A percentile compares a stretch with the other conserved stretches of the same genome.
Evolutionary conservation across 78 protist genomes (phyloP).

Genomic region (Dictyostelium discoideum): DNA sequence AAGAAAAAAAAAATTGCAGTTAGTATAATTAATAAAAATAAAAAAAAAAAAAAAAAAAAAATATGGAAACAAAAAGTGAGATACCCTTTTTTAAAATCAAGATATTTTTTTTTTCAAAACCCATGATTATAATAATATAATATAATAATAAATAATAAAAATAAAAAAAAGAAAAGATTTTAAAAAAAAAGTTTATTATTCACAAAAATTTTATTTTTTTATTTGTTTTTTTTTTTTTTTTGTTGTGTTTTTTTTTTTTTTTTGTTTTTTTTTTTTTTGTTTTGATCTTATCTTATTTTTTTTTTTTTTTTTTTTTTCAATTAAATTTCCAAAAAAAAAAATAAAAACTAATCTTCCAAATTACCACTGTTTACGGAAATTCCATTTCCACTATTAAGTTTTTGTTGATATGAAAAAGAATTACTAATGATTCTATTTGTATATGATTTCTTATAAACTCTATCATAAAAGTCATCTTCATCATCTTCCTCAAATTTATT

Average conservation of each 20-base stretch:
- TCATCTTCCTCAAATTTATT: not conserved
- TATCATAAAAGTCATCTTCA: slow-evolving; percentile 6
- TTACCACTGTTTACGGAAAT: not conserved
- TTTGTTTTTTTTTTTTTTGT: not conserved
- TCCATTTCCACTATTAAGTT: not conserved
- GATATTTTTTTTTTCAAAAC: too few species aligned
- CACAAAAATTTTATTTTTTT: not conserved
- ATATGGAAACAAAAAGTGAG: too few species aligned
- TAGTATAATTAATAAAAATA: too few species aligned
- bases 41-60: too few species aligned
- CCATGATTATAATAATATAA: too few species aligned
- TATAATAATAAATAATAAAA: too few species aligned
- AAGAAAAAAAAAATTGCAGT: too few species aligned
- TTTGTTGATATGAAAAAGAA: slow-evolving; percentile 40
- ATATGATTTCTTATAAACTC: not conserved
- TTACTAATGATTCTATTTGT: slow-evolving; percentile 27
- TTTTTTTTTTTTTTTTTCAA: not conserved
- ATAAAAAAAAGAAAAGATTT: too few species aligned
- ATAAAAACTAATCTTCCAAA: not conserved
- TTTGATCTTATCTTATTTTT: too few species aligned
- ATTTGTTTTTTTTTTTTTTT: not conserved
- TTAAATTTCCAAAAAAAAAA: too few species aligned
- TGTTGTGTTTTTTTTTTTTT: not conserved
- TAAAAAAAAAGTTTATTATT: not conserved
- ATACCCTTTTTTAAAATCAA: too few species aligned